phyloP scores from a whole-genome alignment of 371 early-diverging fungal species.

The Capillidium rhysosporum region DNA sequence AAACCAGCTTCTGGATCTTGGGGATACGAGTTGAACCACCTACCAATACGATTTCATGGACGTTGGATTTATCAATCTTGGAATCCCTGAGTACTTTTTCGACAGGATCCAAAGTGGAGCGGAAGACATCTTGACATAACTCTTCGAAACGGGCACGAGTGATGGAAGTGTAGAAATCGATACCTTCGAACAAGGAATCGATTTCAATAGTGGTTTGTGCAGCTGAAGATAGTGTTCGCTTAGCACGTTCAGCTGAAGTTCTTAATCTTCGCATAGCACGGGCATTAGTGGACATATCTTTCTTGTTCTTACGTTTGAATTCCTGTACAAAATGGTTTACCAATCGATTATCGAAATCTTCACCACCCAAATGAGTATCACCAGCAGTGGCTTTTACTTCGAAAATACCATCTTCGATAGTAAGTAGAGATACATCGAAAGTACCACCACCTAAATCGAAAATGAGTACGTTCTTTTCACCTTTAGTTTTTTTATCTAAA shows the following conservation, averaged over 20 bases:
- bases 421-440: slow-evolving; percentile 98
- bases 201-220: slow-evolving; percentile 87
- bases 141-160: slow-evolving; percentile 86
- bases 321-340: slow-evolving; percentile 62
- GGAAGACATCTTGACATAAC: slow-evolving; percentile 58
- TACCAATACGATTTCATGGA: slow-evolving; percentile 95
- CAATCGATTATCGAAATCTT: slow-evolving; percentile 90
- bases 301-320: slow-evolving; percentile 67
- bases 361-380: slow-evolving; percentile 97
- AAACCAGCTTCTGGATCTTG: no score
- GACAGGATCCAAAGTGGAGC: slow-evolving; percentile 86
- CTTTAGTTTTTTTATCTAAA: not conserved
- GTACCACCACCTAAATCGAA: slow-evolving; percentile 99
- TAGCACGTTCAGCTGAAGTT: slow-evolving; percentile 95
- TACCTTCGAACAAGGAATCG: slow-evolving; percentile 86
- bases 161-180: slow-evolving; percentile 90
- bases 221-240: slow-evolving; percentile 91
- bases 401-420: slow-evolving; percentile 94
- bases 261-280: slow-evolving; percentile 92
- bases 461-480: slow-evolving; percentile 58
- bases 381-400: slow-evolving; percentile 96
- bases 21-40: slow-evolving; percentile 99
- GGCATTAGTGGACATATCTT: slow-evolving; percentile 59
- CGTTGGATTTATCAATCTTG: slow-evolving; percentile 48
- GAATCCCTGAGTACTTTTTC: slow-evolving; percentile 96